These are phyloP conservation scores for Sarcodon sp. DNA, from an alignment of 768 basidiomycete species.

Conservation along the genomic window DNA sequence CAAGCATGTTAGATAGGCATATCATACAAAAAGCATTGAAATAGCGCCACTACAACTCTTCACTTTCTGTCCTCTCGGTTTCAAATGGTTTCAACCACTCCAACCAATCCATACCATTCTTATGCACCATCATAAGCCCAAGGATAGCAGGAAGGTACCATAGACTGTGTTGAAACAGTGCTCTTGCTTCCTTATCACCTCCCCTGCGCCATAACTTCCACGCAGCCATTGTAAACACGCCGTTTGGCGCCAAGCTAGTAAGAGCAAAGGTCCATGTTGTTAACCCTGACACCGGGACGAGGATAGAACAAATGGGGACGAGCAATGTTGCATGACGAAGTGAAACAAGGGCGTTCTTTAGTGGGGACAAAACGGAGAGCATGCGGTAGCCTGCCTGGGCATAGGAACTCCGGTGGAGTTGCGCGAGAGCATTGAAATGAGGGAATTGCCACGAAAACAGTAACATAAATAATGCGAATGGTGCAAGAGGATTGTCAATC, in stretches of 20 bases:
- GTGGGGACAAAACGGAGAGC: conserved; percentile 72
- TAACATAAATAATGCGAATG: conserved; percentile 69
- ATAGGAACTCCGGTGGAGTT: conserved; percentile 78
- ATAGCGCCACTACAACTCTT: no score
- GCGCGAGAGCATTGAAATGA: conserved; percentile 90
- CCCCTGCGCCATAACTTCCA: conserved; percentile 63
- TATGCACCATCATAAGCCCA: conserved; percentile 92
- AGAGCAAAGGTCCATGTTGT: conserved; percentile 87
- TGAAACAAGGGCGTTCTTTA: conserved; percentile 73
- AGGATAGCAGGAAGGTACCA: conserved; percentile 88
- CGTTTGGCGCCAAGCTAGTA: conserved; percentile 67
- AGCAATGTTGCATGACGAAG: conserved; percentile 73
- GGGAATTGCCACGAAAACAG: conserved; percentile 98
- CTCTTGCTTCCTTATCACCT: conserved; percentile 67
- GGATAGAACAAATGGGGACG: conserved; percentile 62
- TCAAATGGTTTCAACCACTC: conserved; percentile 30
- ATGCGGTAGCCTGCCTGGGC: conserved; percentile 90
- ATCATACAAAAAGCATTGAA: no score
- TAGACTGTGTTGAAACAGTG: conserved; percentile 67
- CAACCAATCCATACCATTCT: conserved; percentile 72
- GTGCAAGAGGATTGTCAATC: conserved; percentile 72
- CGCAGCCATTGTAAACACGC: conserved; percentile 52
- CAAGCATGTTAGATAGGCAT: no score
- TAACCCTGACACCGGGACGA: conserved; percentile 81
- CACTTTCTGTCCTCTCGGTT: no score